Conservation (phyloP, 2,329 filamentous ascomycete genomes). For the Claviceps cyperi region DNA sequence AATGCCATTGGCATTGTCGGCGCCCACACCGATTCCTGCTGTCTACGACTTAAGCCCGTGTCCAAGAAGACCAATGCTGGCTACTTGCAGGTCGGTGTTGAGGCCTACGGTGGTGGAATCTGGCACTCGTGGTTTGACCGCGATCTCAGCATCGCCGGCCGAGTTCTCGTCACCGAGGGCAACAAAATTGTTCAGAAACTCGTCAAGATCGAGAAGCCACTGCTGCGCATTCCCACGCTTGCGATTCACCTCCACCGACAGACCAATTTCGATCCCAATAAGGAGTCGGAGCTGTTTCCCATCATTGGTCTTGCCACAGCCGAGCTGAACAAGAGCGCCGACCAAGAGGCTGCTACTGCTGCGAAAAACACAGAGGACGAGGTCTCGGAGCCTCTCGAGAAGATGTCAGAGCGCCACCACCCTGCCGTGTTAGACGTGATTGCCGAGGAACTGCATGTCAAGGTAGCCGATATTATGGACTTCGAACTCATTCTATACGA, state of each 20-base stretch:
- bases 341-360: slow-evolving; percentile 27
- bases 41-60: slow-evolving; percentile 82
- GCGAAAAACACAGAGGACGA: slow-evolving; percentile 24
- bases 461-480: slow-evolving; percentile 62
- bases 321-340: slow-evolving; percentile 67
- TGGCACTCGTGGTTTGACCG: slow-evolving; percentile 99
- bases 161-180: slow-evolving; percentile 64
- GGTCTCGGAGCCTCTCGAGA: slow-evolving; percentile 60
- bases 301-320: slow-evolving; percentile 78
- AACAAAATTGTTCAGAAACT: slow-evolving; percentile 68
- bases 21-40: slow-evolving; percentile 90
- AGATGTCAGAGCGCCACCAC: slow-evolving; percentile 72
- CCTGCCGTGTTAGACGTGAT: slow-evolving; percentile 75
- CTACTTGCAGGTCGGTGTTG: slow-evolving; percentile 87
- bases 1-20: slow-evolving; percentile 89
- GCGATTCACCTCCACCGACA: slow-evolving; percentile 88
- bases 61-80: slow-evolving; percentile 78
- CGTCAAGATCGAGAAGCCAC: slow-evolving; percentile 78
- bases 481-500: slow-evolving; percentile 98
- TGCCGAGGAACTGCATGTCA: slow-evolving; percentile 60
- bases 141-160: slow-evolving; percentile 78
- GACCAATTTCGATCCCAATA: slow-evolving; percentile 83
- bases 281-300: slow-evolving; percentile 89
- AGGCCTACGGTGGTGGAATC: slow-evolving; percentile 91
- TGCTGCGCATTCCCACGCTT: slow-evolving; percentile 82